Evolutionary conservation across 1,284 basidiomycete species (phyloP), one percentile per base, ranked within the genome.

Genomic region (Puccinia hordei): DNA sequence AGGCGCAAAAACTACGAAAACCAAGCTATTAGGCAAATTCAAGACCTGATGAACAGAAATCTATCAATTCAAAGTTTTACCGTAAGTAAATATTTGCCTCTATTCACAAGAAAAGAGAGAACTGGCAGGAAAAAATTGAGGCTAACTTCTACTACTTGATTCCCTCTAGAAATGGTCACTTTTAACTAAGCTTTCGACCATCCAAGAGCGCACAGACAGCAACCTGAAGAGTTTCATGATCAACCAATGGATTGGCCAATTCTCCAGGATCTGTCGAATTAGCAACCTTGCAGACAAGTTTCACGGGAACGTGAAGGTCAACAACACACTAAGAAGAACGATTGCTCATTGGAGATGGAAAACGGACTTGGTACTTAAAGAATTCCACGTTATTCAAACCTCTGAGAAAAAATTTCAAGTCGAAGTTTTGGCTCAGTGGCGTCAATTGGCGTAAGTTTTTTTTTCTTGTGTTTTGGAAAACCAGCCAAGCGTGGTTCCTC

Each of bases 361-460:
- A 41, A 51, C 61, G 6, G 27, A 76, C 9, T 66, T 63, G 61
- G 63, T 33, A 76, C 41, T 51, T 27, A 46, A 66, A 53, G 61
- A 76, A 53, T 27, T 49, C 27, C 46, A 57, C 22, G 10, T 76
- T 19, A 24, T 22, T 5, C 51, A 38, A 33, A 27, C 27, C 30
- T 65, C 41, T 12, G 46, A 63, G 15, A 17, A 51, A 9, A 35
- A 53, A 22, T 53, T 76, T 22, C 59, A 30, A 51, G 27, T 61
- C 59, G 41, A n/a, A 49, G n/a, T 53, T 51, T 24, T 76, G 24
- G 22, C 13, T 13, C 44, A 33, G 35, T 76, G 73, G 73, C 61
- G 44, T 46, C 59, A 53, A 27, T 19, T 76, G 59, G 73, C 73
- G 73, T 76, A 49, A 65, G 73, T 76, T 33, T 75, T 27, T 22